Base-by-base conservation (phyloP, 306 rosid genomes). In the Rubus idaeus region DNA sequence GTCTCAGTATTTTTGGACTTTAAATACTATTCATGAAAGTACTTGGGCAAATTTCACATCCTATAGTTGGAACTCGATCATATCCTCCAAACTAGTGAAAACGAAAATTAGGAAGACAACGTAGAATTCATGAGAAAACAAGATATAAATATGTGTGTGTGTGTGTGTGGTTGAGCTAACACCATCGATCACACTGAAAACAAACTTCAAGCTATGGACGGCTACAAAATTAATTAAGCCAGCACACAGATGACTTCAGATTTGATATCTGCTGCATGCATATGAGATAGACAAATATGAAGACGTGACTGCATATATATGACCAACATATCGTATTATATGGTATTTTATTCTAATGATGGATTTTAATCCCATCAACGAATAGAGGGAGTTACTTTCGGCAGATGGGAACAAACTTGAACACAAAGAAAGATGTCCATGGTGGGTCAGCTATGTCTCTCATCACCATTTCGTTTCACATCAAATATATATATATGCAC, bases 381-480 rank as follows among this genome's bases (percentile, higher is more conserved):
- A 23, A 18, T 71, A 41, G 23, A 10, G 37, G 14, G 10, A 55
- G 6, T 3, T 41, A 21, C 53, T 73, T 73, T 73, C 77, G 65
- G 68, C 41, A 13, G 3, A 13, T 7, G 14, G 17, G 8, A 73
- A 57, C 40, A 35, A 37, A 55, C 52, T 18, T 23, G 26, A 63
- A 45, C 21, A 74, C 52, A 47, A 56, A 68, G 46, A 51, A 13
- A 39, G 35, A 44, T 58, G 58, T 60, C 55, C 51, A 69, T 57
- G 39, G 79, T 71, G 80, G 86, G 84, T 77, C 85, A 75, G 40
- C 35, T 69, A 3, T 84, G 83, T 85, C 74, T 85, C 70, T 51
- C 84, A 83, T 62, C 45, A 45, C 13, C 12, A 13, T 17, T 30
- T 30, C 2, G 2, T 30, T 30, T 30, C 35, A 30, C 35, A 30